Percentiles rank a stretch among this genome's conserved stretches.
Conservation (phyloP, 1,139 yeast species). For the Blastobotrys persicus region DNA sequence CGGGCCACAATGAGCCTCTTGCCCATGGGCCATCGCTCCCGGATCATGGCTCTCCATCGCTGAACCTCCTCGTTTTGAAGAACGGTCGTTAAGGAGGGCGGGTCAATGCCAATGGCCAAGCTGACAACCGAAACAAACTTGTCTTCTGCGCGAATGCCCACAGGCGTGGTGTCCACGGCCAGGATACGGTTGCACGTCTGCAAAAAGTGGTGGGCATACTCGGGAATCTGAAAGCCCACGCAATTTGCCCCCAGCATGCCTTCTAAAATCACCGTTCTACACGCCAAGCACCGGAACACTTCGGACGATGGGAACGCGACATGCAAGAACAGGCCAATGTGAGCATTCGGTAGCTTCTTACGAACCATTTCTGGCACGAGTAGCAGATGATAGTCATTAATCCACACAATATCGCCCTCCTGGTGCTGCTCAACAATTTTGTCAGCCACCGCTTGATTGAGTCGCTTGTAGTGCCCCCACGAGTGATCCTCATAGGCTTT, state of each 20-base stretch:
- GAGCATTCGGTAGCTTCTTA: conserved; percentile 70
- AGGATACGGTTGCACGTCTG: conserved; percentile 86
- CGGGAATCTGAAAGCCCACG: conserved; percentile 86
- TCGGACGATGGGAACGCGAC: conserved; percentile 96
- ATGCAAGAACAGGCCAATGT: conserved; percentile 88
- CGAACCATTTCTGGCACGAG: conserved; percentile 85
- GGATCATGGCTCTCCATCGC: conserved; percentile 68
- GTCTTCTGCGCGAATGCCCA: conserved; percentile 70
- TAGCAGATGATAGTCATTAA: conserved; percentile 90
- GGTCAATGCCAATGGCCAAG: conserved; percentile 87
- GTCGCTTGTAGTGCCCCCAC: conserved; percentile 76
- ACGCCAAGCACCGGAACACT: conserved; percentile 91
- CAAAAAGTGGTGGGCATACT: conserved; percentile 87
- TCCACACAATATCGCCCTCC: conserved; percentile 77
- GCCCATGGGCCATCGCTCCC: conserved; percentile 68
- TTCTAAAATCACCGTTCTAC: conserved; percentile 67
- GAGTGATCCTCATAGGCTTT: conserved; percentile 95
- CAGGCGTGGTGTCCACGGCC: conserved; percentile 76
- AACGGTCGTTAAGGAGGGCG: conserved; percentile 50
- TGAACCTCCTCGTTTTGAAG: conserved; percentile 52
- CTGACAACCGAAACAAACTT: conserved; percentile 64
- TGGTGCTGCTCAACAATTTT: conserved; percentile 62
- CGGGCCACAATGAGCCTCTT: conserved; percentile 77
- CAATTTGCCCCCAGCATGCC: conserved; percentile 91
- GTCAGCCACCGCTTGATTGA: conserved; percentile 81